Conservation (phyloP, 805 yeast genomes). For the Cyberlindnera mycetangii region DNA sequence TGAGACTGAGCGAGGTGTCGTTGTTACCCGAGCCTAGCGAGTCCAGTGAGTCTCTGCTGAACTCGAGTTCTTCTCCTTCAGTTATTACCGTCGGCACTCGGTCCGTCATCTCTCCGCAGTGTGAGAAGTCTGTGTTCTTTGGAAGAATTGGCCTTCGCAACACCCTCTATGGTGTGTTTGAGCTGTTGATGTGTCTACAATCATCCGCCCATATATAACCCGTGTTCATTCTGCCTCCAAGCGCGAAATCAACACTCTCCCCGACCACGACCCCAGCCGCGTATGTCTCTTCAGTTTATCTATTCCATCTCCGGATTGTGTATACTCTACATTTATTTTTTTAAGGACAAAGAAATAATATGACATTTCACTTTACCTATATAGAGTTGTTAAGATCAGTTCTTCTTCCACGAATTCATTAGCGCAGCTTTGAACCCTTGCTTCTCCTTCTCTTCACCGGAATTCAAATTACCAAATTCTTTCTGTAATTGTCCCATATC, state of each 20-base stretch:
- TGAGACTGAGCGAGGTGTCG: conserved; percentile 26
- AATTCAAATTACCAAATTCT: conserved; percentile 17
- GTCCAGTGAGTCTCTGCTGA: conserved; percentile 10
- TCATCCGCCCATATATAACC: no score
- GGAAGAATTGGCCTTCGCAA: no score
- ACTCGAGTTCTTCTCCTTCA: conserved; percentile 9
- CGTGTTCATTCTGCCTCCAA: no score
- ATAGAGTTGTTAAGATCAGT: not conserved
- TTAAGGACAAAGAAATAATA: not conserved
- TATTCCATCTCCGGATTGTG: no score
- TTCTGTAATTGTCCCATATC: conserved; percentile 21
- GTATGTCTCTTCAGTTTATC: no score
- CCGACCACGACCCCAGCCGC: no score
- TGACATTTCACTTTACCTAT: not conserved
- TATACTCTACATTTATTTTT: not conserved
- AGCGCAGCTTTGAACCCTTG: conserved; percentile 17
- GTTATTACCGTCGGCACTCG: conserved; percentile 8
- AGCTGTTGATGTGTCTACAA: no score
- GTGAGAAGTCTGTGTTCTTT: no score
- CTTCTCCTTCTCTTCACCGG: conserved; percentile 6
- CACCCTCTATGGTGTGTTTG: no score
- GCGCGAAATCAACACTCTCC: no score
- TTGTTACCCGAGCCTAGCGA: conserved; percentile 17
- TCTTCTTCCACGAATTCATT: conserved; percentile 27
- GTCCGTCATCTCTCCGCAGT: no score